Base-by-base conservation (phyloP, 768 basidiomycete species). In the Kwoniella botswanensis region DNA sequence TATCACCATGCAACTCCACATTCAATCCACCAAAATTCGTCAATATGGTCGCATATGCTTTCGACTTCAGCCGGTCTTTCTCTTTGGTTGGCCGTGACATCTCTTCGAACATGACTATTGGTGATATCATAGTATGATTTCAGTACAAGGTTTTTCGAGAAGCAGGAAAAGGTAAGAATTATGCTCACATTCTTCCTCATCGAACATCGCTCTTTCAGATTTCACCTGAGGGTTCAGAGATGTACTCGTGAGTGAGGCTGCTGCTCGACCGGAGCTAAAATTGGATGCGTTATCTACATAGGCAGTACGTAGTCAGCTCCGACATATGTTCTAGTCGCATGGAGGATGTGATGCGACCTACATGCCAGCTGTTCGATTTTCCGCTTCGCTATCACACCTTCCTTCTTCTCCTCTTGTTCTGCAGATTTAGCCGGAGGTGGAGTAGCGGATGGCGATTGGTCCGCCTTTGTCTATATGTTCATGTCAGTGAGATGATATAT, bases 21-120 rank as follows among this genome's bases (percentile, higher is more conserved):
- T 93, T 70, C 88, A 92, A 43, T 86, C 76, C 90, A n/a, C 95
- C 95, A 21, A 94, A 87, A 75, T 90, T 95, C 2, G 97, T 98
- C 59, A 95, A 89, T 35, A 99, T 90, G n/a, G 95, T 92, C 57
- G 94, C 93, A 83, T 98, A 99, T 1, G 93, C 96, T 66, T 95
- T 90, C 55, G 92, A 89, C 80, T 93, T 93, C 12, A 93, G 91
- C 21, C 94, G 87, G 72, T 96, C 93, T 79, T 95, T 96, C 79
- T 95, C 94, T 83, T 98, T 98, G 1, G 86, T 86, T 15, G 90
- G 89, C 69, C 90, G 91, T 13, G 90, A 87, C 74, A 99, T 90
- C 43, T 92, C 92, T 83, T 98, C 96, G 75, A 95, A 99, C 97
- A 99, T 99, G 17, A 95, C 83, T 84, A 59, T 17, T 21, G 17